Evolutionary conservation across 208 protist genomes (phyloP), one percentile per base, ranked within the genome.

Genomic region (Leishmania major): DNA sequence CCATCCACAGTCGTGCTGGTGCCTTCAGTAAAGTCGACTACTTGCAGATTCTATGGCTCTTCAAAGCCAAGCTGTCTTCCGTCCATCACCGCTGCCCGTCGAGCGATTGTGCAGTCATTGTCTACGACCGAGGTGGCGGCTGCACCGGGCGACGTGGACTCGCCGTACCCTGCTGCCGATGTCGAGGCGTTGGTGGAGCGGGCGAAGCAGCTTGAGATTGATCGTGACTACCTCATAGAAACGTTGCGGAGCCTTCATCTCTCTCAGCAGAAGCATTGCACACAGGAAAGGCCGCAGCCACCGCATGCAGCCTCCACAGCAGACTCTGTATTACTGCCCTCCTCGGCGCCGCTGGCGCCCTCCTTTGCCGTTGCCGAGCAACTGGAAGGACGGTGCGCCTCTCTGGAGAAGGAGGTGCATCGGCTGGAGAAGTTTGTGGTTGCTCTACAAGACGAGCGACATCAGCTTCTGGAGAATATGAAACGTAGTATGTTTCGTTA

Each of bases 111-210:
- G n/a, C 49, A 51, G 49, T 15, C 76, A 66, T 67, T 57, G 19
- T 28, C 77, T 17, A 53, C 3, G 11, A 35, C 70, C 10, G 70
- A 74, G 45, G 28, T 25, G 51, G 8, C 28, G 7, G 25, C 11
- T 25, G n/a, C 57, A 51, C 49, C 19, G 35, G 37, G 25, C n/a
- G 28, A n/a, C 28, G 55, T 49, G 47, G 67, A 67, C 11, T 83
- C 60, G 2, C 84, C 84, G 3, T 87, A 87, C 47, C 79, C 79
- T 2, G 60, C 17, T 22, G 79, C 78, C 22, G 79, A 87, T 69
- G 84, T 87, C 15, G 84, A 87, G 13, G 84, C 84, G 4, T 77
- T 87, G 25, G 84, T 87, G n/a, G 60, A 60, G 69, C 79, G 64
- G 7, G 78, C 84, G 6, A 62, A 69, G 55, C 74, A 83, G 51